Conservation (phyloP, 2,329 filamentous ascomycete genomes). For the Salinomyces thailandicus region DNA sequence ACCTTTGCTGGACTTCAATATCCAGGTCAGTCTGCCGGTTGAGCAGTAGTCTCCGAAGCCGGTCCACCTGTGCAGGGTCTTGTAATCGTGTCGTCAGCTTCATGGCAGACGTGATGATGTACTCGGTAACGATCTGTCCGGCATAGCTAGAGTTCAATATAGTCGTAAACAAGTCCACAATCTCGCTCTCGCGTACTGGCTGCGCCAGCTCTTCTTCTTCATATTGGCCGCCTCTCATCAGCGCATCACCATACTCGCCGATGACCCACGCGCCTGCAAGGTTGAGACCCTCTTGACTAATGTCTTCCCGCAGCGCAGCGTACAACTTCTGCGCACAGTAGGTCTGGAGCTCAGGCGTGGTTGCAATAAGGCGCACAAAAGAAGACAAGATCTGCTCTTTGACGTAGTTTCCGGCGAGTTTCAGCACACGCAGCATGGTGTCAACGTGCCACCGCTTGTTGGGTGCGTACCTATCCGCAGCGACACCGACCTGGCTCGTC, state of each 20-base stretch:
- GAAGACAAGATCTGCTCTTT: slow-evolving; percentile 97
- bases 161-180: slow-evolving; percentile 83
- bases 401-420: slow-evolving; percentile 88
- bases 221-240: slow-evolving; percentile 82
- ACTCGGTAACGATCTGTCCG: slow-evolving; percentile 83
- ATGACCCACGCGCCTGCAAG: slow-evolving; percentile 95
- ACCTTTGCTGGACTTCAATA: slow-evolving; percentile 90
- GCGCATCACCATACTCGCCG: slow-evolving; percentile 85
- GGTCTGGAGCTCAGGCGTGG: slow-evolving; percentile 85
- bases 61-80: slow-evolving; percentile 75
- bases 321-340: slow-evolving; percentile 96
- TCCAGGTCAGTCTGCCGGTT: slow-evolving; percentile 77
- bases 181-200: slow-evolving; percentile 74
- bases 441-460: slow-evolving; percentile 99
- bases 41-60: slow-evolving; percentile 67
- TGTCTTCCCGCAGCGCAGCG: slow-evolving; percentile 81
- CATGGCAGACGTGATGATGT: slow-evolving; percentile 89
- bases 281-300: slow-evolving; percentile 91
- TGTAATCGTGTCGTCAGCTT: slow-evolving; percentile 84
- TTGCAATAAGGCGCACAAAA: slow-evolving; percentile 90
- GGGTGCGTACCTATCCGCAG: slow-evolving; percentile 87
- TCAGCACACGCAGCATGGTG: slow-evolving; percentile 89
- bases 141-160: slow-evolving; percentile 93
- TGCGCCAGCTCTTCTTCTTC: slow-evolving; percentile 85
- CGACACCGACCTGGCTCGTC: slow-evolving; percentile 96